A percentile compares a stretch with the other conserved stretches of the same genome.
Evolutionary conservation across 1,284 basidiomycete species (phyloP).

Genomic region (Malassezia equina): DNA sequence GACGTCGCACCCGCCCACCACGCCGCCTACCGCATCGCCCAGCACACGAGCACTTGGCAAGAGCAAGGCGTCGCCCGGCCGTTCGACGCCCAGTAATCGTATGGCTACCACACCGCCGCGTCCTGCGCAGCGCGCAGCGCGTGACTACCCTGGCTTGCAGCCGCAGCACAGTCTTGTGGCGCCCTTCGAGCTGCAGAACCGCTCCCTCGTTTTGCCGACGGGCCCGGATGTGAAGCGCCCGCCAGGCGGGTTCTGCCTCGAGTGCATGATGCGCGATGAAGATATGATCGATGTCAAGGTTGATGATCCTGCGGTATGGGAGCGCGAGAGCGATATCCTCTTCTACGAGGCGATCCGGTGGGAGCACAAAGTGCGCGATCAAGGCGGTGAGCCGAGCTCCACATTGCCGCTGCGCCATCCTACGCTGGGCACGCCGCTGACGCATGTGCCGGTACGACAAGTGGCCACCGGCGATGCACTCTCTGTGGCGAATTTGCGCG

Average conservation of each 20-base stretch:
- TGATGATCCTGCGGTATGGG: constrained; percentile 75
- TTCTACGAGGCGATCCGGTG: constrained; percentile 67
- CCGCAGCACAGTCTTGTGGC: constrained; percentile 42
- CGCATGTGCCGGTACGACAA: constrained; percentile 57
- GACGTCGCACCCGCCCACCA: not conserved
- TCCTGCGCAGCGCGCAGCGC: not conserved
- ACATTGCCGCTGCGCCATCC: constrained; percentile 9
- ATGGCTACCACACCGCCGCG: not conserved
- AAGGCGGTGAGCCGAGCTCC: not conserved
- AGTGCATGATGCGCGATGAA: constrained; percentile 97
- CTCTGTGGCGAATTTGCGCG: constrained; percentile 56
- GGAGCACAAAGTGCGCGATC: constrained; percentile 52
- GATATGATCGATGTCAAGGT: constrained; percentile 95
- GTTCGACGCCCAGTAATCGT: not conserved
- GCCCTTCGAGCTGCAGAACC: constrained; percentile 45
- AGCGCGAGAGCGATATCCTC: constrained; percentile 70
- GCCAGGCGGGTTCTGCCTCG: constrained; percentile 61
- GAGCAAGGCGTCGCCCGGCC: not conserved
- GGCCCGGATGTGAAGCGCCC: constrained; percentile 31
- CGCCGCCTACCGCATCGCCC: not conserved
- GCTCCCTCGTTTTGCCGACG: constrained; percentile 37
- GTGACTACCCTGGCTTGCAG: constrained; percentile 38
- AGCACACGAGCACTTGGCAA: not conserved
- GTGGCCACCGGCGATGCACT: constrained; percentile 48
- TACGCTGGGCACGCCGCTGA: constrained; percentile 17